These are phyloP conservation scores for Pythium chondricola DNA, from an alignment of 352 stramenopile species.

Conservation along the genomic window DNA sequence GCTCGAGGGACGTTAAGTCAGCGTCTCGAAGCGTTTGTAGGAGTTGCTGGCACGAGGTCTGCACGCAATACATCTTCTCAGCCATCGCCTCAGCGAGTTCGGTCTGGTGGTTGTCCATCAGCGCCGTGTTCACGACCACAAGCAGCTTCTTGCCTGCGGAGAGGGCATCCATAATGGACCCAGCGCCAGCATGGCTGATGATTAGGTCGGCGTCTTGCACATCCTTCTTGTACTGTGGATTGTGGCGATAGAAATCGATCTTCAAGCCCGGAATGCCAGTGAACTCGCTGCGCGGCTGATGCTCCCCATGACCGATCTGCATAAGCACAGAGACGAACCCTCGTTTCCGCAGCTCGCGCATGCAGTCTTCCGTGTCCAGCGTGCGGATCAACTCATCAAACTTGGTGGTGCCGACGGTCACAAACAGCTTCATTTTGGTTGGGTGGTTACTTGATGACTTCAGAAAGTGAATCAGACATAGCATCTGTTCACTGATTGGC, in stretches of 20 bases:
- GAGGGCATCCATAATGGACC: conserved; percentile 91
- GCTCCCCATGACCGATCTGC: conserved; percentile 79
- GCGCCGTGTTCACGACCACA: conserved; percentile 91
- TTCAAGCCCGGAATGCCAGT: conserved; percentile 25
- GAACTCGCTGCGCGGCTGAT: conserved; percentile 26
- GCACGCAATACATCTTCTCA: conserved; percentile 47
- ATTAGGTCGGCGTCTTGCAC: conserved; percentile 90
- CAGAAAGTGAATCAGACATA: no score
- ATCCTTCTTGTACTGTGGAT: conserved; percentile 86
- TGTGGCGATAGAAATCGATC: conserved; percentile 84
- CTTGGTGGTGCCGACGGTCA: conserved; percentile 93
- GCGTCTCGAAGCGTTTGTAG: conserved; percentile 25
- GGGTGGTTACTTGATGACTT: no score
- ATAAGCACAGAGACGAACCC: conserved; percentile 62
- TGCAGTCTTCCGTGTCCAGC: conserved; percentile 56
- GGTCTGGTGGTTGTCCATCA: conserved; percentile 98
- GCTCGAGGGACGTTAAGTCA: conserved; percentile 34
- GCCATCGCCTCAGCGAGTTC: conserved; percentile 93
- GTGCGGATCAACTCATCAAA: conserved; percentile 88
- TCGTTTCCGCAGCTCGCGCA: conserved; percentile 34
- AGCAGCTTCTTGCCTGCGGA: conserved; percentile 76
- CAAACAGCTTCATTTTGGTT: conserved; percentile 61
- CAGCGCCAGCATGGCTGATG: conserved; percentile 93
- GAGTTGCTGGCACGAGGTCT: conserved; percentile 39
- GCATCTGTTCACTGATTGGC: no score